Conservation (phyloP, 176 grass and related monocot genomes). For the Ananas comosus region DNA sequence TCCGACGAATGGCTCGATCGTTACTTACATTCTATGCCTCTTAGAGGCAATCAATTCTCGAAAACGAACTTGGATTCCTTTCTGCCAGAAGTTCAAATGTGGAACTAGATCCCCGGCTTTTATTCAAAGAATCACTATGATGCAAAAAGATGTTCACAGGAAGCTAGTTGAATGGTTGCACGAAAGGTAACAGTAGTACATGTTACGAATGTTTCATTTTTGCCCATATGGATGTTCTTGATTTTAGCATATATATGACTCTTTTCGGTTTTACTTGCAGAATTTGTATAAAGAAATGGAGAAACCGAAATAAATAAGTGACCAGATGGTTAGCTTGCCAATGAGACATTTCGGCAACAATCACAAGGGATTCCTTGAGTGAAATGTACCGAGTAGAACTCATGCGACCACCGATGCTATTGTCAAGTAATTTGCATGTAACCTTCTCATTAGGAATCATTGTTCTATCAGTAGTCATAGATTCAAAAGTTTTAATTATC, state of each 20-base stretch:
- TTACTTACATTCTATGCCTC: conserved; percentile 38
- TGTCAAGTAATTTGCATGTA: conserved; percentile 32
- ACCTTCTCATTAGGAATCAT: too few species aligned
- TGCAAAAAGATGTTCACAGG: conserved; percentile 11
- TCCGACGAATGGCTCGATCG: conserved; percentile 48
- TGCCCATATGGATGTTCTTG: not conserved
- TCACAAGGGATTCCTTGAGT: conserved; percentile 33
- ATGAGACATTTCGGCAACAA: conserved; percentile 11
- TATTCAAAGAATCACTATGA: conserved; percentile 24
- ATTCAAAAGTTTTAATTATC: not conserved
- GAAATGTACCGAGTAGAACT: conserved; percentile 32
- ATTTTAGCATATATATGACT: not conserved
- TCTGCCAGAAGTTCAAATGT: conserved; percentile 47
- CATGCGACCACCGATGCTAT: conserved; percentile 49
- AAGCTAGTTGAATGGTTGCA: conserved; percentile 25
- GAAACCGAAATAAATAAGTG: conserved; percentile 26
- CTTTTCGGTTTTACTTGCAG: conserved; percentile 9
- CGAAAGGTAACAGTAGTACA: conserved; percentile 41
- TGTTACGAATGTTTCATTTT: not conserved
- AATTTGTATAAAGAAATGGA: conserved; percentile 44
- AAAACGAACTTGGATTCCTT: conserved; percentile 64
- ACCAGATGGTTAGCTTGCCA: conserved; percentile 33
- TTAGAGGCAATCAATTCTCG: conserved; percentile 57
- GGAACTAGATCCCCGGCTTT: conserved; percentile 60
- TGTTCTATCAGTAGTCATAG: not conserved